Base-by-base conservation (phyloP, 1,139 yeast genomes). In the Debaryomycetaceae sp. region DNA sequence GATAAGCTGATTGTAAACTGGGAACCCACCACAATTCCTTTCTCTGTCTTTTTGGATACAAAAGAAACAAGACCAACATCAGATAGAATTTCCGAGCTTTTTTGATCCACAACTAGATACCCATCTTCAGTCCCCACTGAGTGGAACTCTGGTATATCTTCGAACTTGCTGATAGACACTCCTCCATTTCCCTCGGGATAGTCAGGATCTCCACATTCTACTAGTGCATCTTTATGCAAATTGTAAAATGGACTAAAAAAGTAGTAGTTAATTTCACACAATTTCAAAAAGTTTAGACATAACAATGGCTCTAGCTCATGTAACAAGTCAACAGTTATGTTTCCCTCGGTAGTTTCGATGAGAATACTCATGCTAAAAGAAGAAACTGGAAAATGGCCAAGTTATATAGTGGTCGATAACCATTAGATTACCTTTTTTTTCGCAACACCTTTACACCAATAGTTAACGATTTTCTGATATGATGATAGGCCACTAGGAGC, bases 311-410 rank as follows among this genome's bases (percentile, higher is more conserved):
- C 67, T 3, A 59, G 55, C 8, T 71, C 59, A 5, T 54, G 49
- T 39, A 61, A 56, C 24, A 83, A 57, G 53, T 83, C 89, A n/a
- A 83, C 58, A 9, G 80, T 84, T 13, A 83, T 41, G 50, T 59
- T 62, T 47, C 83, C 85, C 35, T 57, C 59, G 2, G 81, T 74
- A 0, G 87, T 81, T 53, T 82, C 87, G 9, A 81, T 43, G 34
- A 82, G 54, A 4, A 81, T 82, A 54, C 86, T 80, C 86, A 81
- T 81, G 14, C 3, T 31, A 23, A 14, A 20, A 27, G 8, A 34
- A 37, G 36, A 23, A 29, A 41, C 22, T n/a, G 34, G 20, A 13
- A 34, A 8, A 8, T 17, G 9, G 8, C 23, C 13, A 8, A 34
- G n/a, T 8, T 34, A 34, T 34, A 34, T 34, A 34, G 36, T 34